These are phyloP conservation scores for Alternaria triticina DNA, from an alignment of 2,329 filamentous ascomycete species.

Conservation along the genomic window DNA sequence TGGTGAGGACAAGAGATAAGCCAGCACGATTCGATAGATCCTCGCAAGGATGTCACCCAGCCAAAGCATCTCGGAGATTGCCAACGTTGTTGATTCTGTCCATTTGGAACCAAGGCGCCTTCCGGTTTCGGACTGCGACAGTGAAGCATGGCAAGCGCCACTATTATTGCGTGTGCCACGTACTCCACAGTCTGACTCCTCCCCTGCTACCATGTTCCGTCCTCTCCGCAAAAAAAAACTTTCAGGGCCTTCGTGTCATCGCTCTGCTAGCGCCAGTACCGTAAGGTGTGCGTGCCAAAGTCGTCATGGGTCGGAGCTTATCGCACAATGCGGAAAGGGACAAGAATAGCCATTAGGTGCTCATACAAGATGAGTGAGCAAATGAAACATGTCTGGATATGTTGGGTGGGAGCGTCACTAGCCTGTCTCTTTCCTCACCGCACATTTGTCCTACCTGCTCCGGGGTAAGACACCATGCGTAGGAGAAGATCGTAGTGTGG, in stretches of 20 bases:
- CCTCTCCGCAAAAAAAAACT: slow-evolving; percentile 11
- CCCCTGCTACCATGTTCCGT: slow-evolving; percentile 3
- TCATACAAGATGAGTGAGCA: slow-evolving; percentile 14
- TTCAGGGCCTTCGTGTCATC: slow-evolving; percentile 10
- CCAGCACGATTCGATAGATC: slow-evolving; percentile 18
- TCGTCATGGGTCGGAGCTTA: slow-evolving; percentile 21
- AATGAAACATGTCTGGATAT: slow-evolving; percentile 18
- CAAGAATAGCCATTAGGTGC: slow-evolving; percentile 15
- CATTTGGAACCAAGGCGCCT: slow-evolving; percentile 6
- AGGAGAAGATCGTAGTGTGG: slow-evolving; percentile 15
- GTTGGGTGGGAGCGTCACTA: background rate
- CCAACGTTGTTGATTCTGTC: background rate
- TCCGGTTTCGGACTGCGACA: slow-evolving; percentile 17
- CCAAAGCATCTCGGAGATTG: slow-evolving; percentile 15
- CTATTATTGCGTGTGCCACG: slow-evolving; percentile 7
- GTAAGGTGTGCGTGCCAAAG: slow-evolving; percentile 7
- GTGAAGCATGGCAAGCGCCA: slow-evolving; percentile 6
- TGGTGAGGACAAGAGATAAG: slow-evolving; percentile 14
- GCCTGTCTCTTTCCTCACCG: slow-evolving; percentile 15
- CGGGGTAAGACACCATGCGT: slow-evolving; percentile 22
- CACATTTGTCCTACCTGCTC: slow-evolving; percentile 9
- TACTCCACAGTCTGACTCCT: slow-evolving; percentile 13
- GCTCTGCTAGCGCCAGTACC: slow-evolving; percentile 11
- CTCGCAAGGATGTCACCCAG: slow-evolving; percentile 12
- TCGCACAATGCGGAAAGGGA: slow-evolving; percentile 27